Base-by-base conservation (phyloP, 371 early-diverging fungal genomes). In the Dichotomocladium elegans region DNA sequence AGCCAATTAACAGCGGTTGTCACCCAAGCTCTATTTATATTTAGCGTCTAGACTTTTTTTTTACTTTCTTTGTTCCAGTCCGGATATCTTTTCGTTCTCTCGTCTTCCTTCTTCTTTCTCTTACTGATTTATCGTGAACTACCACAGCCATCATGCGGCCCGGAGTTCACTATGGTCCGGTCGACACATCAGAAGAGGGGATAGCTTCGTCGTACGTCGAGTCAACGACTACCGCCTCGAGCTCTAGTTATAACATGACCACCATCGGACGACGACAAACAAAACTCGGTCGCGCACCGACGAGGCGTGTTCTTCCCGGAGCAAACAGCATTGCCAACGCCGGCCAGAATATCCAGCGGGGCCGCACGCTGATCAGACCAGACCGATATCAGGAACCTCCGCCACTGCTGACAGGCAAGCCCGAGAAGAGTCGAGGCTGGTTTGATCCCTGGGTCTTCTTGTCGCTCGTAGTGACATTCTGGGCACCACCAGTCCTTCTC, bases 291-390 rank as follows among this genome's bases (percentile, higher is more conserved):
- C 62, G 77, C 57, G 77, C 77, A 46, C 77, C 77, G 27, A 76
- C 73, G 52, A 66, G 77, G 29, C 72, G 77, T 33, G 72, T 76
- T 35, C 64, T 68, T 12, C 70, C 79, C 24, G 79, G 77, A 11
- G 68, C 55, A 11, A 74, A 76, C 47, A 61, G 71, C n/a, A 70
- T 76, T 12, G 69, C 68, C 45, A 72, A 72, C 48, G 77, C 82
- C 11, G 64, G 72, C 28, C 70, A 69, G 24, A 70, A 74, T 48
- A 70, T 90, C 51, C 82, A 81, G 47, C 82, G 90, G 31, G 87
- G 86, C 31, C 84, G 85, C 63, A 90, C 91, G n/a, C 72, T 92
- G 50, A 83, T 81, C 50, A 80, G 89, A 22, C 86, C 86, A n/a
- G 92, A 90, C 47, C 78, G 90, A 24, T 79, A 77, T 49, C 85